Conservation (phyloP, 306 rosid species). For the Citrullus mucosospermus region DNA sequence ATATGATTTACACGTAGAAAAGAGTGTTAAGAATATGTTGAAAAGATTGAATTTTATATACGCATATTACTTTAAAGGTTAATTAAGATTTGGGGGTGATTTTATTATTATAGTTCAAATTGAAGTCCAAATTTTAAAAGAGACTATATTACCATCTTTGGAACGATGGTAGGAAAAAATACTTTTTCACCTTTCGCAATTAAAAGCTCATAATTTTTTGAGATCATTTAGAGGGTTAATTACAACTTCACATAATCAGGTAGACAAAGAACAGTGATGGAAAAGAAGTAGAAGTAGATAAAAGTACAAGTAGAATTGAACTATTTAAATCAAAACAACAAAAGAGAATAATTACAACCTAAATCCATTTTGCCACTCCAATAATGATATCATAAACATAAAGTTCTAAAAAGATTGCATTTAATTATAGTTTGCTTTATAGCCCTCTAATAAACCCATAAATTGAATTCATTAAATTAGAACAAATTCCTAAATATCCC, state of each 20-base stretch:
- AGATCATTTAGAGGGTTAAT: neutral
- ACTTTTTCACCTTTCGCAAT: neutral
- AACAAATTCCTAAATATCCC: neutral
- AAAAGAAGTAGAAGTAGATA: neutral
- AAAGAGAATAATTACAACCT: neutral
- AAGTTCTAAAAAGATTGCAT: neutral
- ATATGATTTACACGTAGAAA: too few species aligned
- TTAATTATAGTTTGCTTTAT: neutral
- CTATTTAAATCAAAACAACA: neutral
- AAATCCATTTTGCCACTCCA: neutral
- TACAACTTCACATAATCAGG: neutral
- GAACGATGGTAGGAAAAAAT: neutral
- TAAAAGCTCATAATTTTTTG: neutral
- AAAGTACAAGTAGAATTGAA: neutral
- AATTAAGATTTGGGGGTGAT: too few species aligned
- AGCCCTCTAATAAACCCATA: neutral
- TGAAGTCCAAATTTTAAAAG: too few species aligned
- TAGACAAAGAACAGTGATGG: neutral
- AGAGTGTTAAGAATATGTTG: too few species aligned
- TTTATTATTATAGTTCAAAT: too few species aligned
- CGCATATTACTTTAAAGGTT: too few species aligned
- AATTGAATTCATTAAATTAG: neutral
- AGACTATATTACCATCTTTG: too few species aligned
- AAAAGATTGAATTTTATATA: too few species aligned
- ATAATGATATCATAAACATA: neutral